These are phyloP conservation scores for Marsdenia floribunda DNA, from an alignment of 257 asterid genomes.

Conservation along the genomic window DNA sequence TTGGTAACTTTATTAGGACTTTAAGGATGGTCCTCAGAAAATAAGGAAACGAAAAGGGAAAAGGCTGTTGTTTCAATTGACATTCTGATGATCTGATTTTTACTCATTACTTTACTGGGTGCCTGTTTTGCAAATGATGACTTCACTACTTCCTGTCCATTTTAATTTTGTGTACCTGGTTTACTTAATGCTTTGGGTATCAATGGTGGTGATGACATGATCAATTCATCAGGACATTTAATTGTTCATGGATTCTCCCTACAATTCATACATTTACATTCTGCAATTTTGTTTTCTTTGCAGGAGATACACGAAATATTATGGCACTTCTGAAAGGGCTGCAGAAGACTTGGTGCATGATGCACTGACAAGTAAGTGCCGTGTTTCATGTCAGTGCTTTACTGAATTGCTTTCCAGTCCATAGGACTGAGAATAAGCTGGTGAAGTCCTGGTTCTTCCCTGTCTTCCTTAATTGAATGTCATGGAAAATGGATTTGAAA, in stretches of 20 bases:
- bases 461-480: neutral
- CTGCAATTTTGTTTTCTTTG: conserved; percentile 12
- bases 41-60: neutral
- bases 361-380: conserved; percentile 79
- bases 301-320: conserved; percentile 99
- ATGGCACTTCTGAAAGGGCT: conserved; percentile 82
- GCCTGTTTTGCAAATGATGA: neutral
- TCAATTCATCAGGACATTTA: neutral
- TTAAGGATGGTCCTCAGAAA: no score
- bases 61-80: neutral
- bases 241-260: neutral
- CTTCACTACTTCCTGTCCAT: neutral
- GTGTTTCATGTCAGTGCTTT: conserved; percentile 2
- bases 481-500: neutral
- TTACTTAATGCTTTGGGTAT: neutral
- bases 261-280: conserved; percentile 2
- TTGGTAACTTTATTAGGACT: neutral
- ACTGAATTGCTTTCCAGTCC: neutral
- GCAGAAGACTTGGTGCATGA: conserved; percentile 89
- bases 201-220: neutral
- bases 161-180: neutral
- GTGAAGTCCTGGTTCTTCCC: neutral
- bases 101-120: neutral
- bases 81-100: neutral
- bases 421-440: neutral